Conservation (phyloP, 1,284 basidiomycete genomes). For the Kalmanozyma brasiliensis region DNA sequence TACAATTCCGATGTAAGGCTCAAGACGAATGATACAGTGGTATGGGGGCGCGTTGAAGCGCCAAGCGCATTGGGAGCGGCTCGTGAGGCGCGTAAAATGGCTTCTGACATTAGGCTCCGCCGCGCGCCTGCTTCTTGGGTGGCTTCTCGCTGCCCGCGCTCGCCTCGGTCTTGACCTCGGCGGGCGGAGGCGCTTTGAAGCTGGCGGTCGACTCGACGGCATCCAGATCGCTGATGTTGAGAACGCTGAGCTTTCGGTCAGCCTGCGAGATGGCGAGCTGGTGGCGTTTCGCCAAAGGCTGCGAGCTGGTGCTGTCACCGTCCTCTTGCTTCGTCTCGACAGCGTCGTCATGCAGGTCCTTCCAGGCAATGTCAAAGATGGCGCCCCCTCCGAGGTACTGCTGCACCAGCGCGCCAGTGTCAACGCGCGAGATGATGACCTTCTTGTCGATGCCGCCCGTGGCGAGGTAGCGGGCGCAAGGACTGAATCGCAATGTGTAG, state of each 20-base stretch:
- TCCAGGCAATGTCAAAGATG: slow-evolving; percentile 54
- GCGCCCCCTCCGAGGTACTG: slow-evolving; percentile 50
- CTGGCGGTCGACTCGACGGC: slow-evolving; percentile 19
- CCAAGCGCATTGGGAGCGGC: background rate
- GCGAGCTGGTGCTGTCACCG: slow-evolving; percentile 21
- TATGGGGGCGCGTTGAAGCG: slow-evolving; percentile 3
- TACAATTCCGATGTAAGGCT: slow-evolving; percentile 1
- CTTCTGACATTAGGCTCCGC: slow-evolving; percentile 22
- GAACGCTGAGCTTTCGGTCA: slow-evolving; percentile 57
- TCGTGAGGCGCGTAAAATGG: background rate
- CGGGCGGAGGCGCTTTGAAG: slow-evolving; percentile 25
- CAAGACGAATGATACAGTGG: slow-evolving; percentile 1
- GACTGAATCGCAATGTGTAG: slow-evolving; percentile 62
- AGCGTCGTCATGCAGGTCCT: slow-evolving; percentile 32
- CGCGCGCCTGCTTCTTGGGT: slow-evolving; percentile 39
- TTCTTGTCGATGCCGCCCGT: slow-evolving; percentile 65
- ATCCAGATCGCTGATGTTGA: slow-evolving; percentile 51
- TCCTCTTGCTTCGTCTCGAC: slow-evolving; percentile 44
- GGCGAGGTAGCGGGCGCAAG: slow-evolving; percentile 61
- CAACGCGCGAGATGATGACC: slow-evolving; percentile 56
- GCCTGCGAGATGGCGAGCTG: slow-evolving; percentile 63
- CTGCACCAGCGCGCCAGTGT: slow-evolving; percentile 51
- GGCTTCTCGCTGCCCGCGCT: slow-evolving; percentile 26
- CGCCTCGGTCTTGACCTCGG: slow-evolving; percentile 24
- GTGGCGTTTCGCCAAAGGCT: slow-evolving; percentile 28